Base-by-base conservation (phyloP, 1,284 basidiomycete species). In the Ceratobasidium sp. region DNA sequence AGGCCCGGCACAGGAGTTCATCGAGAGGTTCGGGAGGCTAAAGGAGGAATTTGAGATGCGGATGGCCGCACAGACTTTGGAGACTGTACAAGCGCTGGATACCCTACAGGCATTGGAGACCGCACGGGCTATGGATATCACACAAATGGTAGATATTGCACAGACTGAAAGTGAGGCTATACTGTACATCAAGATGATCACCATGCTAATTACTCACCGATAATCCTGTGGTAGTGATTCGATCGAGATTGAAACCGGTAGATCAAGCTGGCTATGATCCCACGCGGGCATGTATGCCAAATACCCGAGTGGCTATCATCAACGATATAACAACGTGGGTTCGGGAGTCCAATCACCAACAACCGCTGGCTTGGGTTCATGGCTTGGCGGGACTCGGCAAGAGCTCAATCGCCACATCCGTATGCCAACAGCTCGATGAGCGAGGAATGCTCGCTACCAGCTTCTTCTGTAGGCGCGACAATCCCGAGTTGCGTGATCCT, bases 391-490 rank as follows among this genome's bases (percentile, higher is more conserved):
- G 79, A 1, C 77, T 77, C 16, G 79, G 79, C 5, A 79, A 80
- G 56, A 75, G 79, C 22, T 77, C 77, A 4, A 78, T 80, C 31
- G 76, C 79, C 14, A 41, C 74, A 48, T 78, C 80, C 0, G 56
- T 80, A 5, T 77, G 78, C 31, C 53, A 77, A 7, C 27, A 69
- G 2, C 75, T 71, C 29, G 43, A 65, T 6, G 46, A 29, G 13
- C n/a, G 61, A 34, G 61, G 72, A 1, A 48, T 24, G 6, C 80
- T 81, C 1, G 81, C 79, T 3, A 80, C 80, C 0, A 80, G 77
- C 9, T 63, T 59, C n/a, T 83, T 81, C 77, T 82, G 80, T 58
- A 79, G 80, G 13, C 77, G 81, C 0, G 78, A 74, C 61, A 39
- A 46, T 22, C 53, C 54, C 0, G 37, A 61, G 16, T 41, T 53